Base-by-base conservation (phyloP, 1,139 yeast genomes). In the Yamadazyma spencermartinsiae region DNA sequence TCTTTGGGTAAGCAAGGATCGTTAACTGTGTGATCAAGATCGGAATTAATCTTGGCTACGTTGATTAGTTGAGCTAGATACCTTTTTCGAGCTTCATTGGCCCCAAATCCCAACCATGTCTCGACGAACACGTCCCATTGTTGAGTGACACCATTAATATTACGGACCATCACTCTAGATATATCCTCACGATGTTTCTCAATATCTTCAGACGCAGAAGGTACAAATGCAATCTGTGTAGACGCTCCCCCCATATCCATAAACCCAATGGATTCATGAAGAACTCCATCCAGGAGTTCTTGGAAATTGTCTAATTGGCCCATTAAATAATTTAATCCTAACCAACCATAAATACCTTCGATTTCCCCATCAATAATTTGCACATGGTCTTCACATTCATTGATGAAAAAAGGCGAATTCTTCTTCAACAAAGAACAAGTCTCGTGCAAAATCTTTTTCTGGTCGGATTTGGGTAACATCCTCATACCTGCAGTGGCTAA, bases 201-300 rank as follows among this genome's bases (percentile, higher is more conserved):
- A 11, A 80, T 59, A 41, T 84, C 85, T 18, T 68, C 67, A 7
- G 48, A 46, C 11, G 72, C 65, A 3, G 80, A 74, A 0, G 94
- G 94, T 12, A 80, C 85, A 67, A 85, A 86, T 8, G 92, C 87
- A 23, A 86, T 74, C 51, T 86, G 95, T 0, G 89, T 82, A 3
- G 90, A 83, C 0, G 94, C 95, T 14, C 95, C 95, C 6, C 95
- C 95, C 95, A 85, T 85, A 57, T 85, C 95, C 90, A 86, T 83
- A 52, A 86, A 85, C 2, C 95, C 95, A 41, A 77, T 74, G 0
- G 88, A 77, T n/a, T 68, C 67, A 48, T 75, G 82, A 1, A 40
- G 38, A 2, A 55, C 56, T 2, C 55, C 44, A 4, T 50, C 36
- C 4, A 20, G 5, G 6, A 12, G 5, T 16, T 14, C n/a, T n/a